Evolutionary conservation across 2,329 filamentous ascomycete genomes (phyloP), one percentile per base, ranked within the genome.

Genomic region (Paecilomyces niveus): DNA sequence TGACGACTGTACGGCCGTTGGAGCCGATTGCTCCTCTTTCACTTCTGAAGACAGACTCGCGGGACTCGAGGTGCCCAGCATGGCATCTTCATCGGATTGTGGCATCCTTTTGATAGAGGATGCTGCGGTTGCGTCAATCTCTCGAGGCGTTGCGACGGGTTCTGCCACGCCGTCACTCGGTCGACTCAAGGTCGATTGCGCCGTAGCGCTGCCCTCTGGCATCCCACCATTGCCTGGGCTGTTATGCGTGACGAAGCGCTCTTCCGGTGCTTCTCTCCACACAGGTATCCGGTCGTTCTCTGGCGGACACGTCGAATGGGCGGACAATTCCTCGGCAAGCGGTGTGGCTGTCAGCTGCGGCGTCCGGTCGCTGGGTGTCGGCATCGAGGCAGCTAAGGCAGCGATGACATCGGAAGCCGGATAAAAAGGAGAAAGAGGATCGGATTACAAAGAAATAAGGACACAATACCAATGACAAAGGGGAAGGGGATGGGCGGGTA

Each of bases 281-380:
- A 63, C 57, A 15, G 71, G 58, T 54, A 68, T 60, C 57, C 73
- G 67, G 60, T 75, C 70, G 51, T 65, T 59, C 58, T 82, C 80
- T 49, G 79, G 79, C n/a, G 80, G 80, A 69, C 80, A 82, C 61
- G 78, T 78, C 55, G 75, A 70, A 67, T 74, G 80, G 67, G 72
- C 69, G 64, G 76, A 73, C 65, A 76, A 67, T 61, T 72, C 71
- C 67, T 75, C 75, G 69, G 70, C 72, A 72, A 76, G 76, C 68
- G 74, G 74, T 64, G 69, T 64, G 65, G 73, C 72, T 66, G 72
- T 71, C 66, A 76, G 70, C 56, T 67, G 68, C 68, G 72, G 73
- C 70, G 72, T 73, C 70, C 69, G 76, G 74, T 72, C 65, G 70
- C 73, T 77, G 65, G 75, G 76, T 58, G 78, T 81, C 67, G 80